These are phyloP conservation scores for Suhomyces pyralidae DNA, from an alignment of 805 yeast species.

Conservation along the genomic window DNA sequence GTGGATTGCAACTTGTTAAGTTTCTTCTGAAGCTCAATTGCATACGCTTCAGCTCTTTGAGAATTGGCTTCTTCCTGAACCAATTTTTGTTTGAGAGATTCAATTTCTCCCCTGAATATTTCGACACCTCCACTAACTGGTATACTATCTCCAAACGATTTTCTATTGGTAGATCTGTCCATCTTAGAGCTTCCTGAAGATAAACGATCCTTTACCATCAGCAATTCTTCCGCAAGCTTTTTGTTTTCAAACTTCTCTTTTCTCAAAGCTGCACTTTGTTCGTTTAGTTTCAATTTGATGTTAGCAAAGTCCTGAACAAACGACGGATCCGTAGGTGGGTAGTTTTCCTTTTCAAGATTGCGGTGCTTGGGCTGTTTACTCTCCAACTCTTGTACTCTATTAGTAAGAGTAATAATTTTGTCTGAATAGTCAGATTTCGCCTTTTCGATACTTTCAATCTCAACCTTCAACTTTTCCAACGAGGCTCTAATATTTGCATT, in stretches of 20 bases:
- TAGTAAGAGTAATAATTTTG: slow-evolving; percentile 23
- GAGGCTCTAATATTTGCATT: slow-evolving; percentile 2
- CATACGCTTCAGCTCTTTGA: slow-evolving; percentile 49
- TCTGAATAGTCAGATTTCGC: slow-evolving; percentile 27
- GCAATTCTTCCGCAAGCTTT: slow-evolving; percentile 54
- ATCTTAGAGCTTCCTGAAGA: slow-evolving; percentile 55
- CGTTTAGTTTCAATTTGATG: slow-evolving; percentile 51
- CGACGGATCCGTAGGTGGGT: slow-evolving; percentile 31
- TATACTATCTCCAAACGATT: slow-evolving; percentile 32
- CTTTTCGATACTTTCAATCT: slow-evolving; percentile 17
- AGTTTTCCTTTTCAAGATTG: slow-evolving; percentile 36
- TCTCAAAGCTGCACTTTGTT: slow-evolving; percentile 46
- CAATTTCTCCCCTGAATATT: slow-evolving; percentile 43
- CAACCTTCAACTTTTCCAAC: slow-evolving; percentile 20
- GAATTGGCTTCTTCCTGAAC: slow-evolving; percentile 52
- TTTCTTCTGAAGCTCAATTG: slow-evolving; percentile 42
- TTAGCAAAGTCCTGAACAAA: slow-evolving; percentile 44
- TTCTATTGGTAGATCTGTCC: slow-evolving; percentile 21
- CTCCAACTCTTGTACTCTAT: slow-evolving; percentile 21
- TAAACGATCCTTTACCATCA: slow-evolving; percentile 58
- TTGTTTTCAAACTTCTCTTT: slow-evolving; percentile 45
- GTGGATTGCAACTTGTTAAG: slow-evolving; percentile 41
- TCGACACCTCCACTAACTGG: slow-evolving; percentile 7
- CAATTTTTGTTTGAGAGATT: slow-evolving; percentile 45
- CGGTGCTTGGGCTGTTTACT: slow-evolving; percentile 9